Base-by-base conservation (phyloP, 768 basidiomycete genomes). In the Kwoniella newhampshirensis region DNA sequence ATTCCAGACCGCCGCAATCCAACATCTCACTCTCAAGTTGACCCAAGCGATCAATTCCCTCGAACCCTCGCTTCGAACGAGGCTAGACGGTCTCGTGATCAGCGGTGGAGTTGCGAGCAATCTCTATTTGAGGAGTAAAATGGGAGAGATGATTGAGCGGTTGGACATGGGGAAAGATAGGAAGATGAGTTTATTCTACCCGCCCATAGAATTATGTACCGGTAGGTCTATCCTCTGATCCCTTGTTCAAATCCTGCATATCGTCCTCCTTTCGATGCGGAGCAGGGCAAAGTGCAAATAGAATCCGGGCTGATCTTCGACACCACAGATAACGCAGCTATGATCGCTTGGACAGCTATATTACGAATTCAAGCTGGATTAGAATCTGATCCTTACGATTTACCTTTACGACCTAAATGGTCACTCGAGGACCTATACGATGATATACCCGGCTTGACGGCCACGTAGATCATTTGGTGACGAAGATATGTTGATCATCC, bases 21-120 rank as follows among this genome's bases (percentile, higher is more conserved):
- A 70, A 7, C 91, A 93, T 49, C 79, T 97, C 0, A 85, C 85
- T 66, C 82, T 84, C 42, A 96, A 93, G 77, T 78, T 94, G 9
- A 51, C 72, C 1, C 77, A 87, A 20, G 86, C 80, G 13, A 59
- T 0, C 60, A 85, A 17, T 52, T 15, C 3, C 36, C 66, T 59
- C 5, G 25, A 36, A 15, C 32, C 51, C 9, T 12, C 12, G 9
- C 15, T 44, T 2, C 4, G 36, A 26, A 13, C n/a, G 7, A 18
- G 30, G 25, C 11, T 59, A 11, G 75, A 73, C 11, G 80, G 86
- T 51, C 63, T 98, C 23, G 89, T 96, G 1, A 85, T 88, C 15
- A 91, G 90, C 57, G 94, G 94, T 0, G 94, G 94, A 1, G 94
- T 99, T 0, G 94, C 93, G 15, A 90, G 89, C 64, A 99, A 99